These are phyloP conservation scores for Populus deltoides DNA, from an alignment of 345 rosid species.

Conservation along the genomic window DNA sequence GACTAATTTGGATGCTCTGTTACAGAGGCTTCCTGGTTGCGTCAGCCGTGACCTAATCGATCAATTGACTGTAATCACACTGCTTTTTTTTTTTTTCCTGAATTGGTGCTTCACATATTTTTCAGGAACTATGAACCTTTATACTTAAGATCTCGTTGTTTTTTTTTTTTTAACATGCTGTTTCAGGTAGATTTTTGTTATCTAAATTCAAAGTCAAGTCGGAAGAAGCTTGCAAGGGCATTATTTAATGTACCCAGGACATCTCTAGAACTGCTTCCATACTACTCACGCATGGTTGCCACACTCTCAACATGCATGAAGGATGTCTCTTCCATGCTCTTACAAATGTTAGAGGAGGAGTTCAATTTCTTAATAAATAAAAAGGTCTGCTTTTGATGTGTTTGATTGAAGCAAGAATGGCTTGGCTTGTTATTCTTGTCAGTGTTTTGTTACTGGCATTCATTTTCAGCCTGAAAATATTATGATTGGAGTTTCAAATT, in stretches of 20 bases:
- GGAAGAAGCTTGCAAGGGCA: conserved; percentile 94
- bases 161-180: not conserved
- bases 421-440: conserved; percentile 2
- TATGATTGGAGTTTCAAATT: not conserved
- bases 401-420: conserved; percentile 5
- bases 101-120: not conserved
- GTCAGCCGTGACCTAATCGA: conserved; percentile 98
- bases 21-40: conserved; percentile 94
- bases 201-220: conserved; percentile 85
- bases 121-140: not conserved
- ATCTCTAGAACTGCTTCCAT: conserved; percentile 89
- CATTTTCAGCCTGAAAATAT: conserved; percentile 10
- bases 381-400: conserved; percentile 50
- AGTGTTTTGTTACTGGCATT: conserved; percentile 3
- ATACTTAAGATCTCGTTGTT: not conserved
- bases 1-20: conserved; percentile 81
- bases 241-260: conserved; percentile 95
- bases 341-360: conserved; percentile 97
- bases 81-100: not conserved
- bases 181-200: conserved; percentile 97
- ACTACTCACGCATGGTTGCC: conserved; percentile 96
- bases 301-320: conserved; percentile 93
- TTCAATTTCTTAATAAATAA: conserved; percentile 88
- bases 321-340: conserved; percentile 82
- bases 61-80: conserved; percentile 75